Evolutionary conservation across 192 early-diverging fungal species (phyloP), one percentile per base, ranked within the genome.

Genomic region (Chytriomyces confervae): DNA sequence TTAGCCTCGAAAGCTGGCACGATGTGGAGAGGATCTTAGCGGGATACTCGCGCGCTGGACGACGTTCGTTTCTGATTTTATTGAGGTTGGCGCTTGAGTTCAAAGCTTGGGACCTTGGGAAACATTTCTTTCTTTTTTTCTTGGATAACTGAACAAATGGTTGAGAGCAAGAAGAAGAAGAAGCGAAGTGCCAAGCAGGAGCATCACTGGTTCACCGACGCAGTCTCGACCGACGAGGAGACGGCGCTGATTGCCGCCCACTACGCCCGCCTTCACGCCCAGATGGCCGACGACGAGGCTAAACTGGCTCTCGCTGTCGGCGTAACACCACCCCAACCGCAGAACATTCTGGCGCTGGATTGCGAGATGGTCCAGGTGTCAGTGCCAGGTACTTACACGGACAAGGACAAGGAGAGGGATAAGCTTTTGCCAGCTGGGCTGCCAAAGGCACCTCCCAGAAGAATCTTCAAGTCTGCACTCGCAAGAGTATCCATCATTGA

Each of bases 401-500:
- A 44, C 47, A 18, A 18, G 7, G 20, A 57, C 46, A 49, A 57
- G 63, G 50, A 67, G 64, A 47, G 6, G 65, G 57, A 36, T 5
- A 10, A 47, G 7, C 47, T 7, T n/a, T 9, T 29, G 45, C 53
- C 50, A 11, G 20, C 23, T 2, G 23, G 53, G 50, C 44, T 36
- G 16, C 57, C 46, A 5, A 16, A 49, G 20, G 11, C 60, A n/a
- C 27, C 44, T 7, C 61, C 49, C 7, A 88, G 87, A 50, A 89
- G 89, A 46, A 93, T 93, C 4, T 80, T 71, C n/a, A 80, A 92
- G 43, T 93, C 94, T 23, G 91, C 90, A 49, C 76, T 97, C 53
- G 96, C 95, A 3, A 84, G 95, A 44, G 93, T 96, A 7, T 91
- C 88, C 43, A 80, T 97, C 10, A 93, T 96, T 53, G 96, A 97